A percentile compares a stretch with the other conserved stretches of the same genome.
Evolutionary conservation across 306 rosid genomes (phyloP).

Genomic region (Malus asiatica): DNA sequence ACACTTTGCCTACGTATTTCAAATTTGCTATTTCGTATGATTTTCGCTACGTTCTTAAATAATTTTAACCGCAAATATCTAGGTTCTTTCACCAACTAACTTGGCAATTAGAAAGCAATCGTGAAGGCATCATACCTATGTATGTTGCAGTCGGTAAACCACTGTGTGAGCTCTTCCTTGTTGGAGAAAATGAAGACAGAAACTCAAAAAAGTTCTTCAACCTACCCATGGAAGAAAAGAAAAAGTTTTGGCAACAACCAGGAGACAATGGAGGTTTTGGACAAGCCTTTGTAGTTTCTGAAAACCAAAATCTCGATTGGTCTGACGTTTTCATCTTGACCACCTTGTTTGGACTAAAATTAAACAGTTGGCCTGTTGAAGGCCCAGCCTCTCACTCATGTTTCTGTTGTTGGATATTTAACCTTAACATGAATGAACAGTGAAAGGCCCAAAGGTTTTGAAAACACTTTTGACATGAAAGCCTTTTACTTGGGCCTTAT

Average conservation of each 20-base stretch:
- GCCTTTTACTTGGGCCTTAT: no score
- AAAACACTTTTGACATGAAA: no score
- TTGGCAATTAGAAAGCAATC: no score
- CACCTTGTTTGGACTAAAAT: constrained; percentile 7
- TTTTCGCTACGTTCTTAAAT: no score
- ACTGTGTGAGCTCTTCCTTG: constrained; percentile 35
- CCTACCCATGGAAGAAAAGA: constrained; percentile 46
- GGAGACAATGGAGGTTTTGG: constrained; percentile 56
- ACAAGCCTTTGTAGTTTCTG: constrained; percentile 37
- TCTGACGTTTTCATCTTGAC: constrained; percentile 30
- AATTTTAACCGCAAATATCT: no score
- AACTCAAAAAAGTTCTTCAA: constrained; percentile 30
- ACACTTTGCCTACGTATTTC: no score
- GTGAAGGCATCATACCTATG: no score
- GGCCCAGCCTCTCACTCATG: constrained; percentile 19
- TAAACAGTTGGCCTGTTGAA: constrained; percentile 18
- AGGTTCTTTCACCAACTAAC: no score
- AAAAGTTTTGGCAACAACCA: constrained; percentile 31
- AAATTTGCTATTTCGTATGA: no score
- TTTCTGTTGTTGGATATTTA: neutral
- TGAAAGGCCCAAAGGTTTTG: no score
- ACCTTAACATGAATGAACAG: no score
- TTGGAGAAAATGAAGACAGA: constrained; percentile 39
- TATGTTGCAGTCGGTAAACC: constrained; percentile 40
- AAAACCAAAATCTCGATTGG: constrained; percentile 45